phyloP scores from a whole-genome alignment of 2,329 filamentous ascomycete genomes.

The Phoma sp. region DNA sequence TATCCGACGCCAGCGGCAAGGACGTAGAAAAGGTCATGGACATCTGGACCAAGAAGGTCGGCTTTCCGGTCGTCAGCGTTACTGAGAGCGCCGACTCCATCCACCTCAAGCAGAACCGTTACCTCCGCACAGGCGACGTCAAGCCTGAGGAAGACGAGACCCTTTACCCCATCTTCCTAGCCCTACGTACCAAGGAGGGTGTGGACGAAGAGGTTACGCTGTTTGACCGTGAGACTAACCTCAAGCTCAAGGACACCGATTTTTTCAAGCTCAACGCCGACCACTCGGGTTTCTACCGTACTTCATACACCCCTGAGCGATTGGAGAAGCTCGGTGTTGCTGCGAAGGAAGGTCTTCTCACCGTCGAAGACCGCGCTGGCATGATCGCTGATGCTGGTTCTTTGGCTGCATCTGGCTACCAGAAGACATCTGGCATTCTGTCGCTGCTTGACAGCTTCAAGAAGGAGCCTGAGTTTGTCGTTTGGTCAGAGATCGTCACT shows the following conservation, averaged over 20 bases:
- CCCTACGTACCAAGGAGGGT: conserved; percentile 82
- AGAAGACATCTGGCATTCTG: conserved; percentile 88
- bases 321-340: conserved; percentile 87
- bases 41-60: conserved; percentile 96
- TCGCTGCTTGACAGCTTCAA: conserved; percentile 85
- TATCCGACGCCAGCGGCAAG: conserved; percentile 89
- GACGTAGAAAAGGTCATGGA: conserved; percentile 89
- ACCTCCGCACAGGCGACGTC: conserved; percentile 89
- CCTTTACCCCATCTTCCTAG: conserved; percentile 88
- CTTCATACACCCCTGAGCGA: conserved; percentile 82
- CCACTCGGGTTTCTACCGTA: conserved; percentile 91
- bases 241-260: conserved; percentile 78
- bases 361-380: conserved; percentile 88
- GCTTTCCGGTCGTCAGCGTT: conserved; percentile 88
- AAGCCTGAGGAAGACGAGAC: conserved; percentile 91
- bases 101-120: conserved; percentile 91
- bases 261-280: conserved; percentile 98
- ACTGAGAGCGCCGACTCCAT: conserved; percentile 77
- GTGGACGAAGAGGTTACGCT: conserved; percentile 79
- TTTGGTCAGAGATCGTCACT: conserved; percentile 90
- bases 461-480: conserved; percentile 83
- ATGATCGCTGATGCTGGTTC: conserved; percentile 92
- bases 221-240: conserved; percentile 73
- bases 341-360: conserved; percentile 79
- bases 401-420: conserved; percentile 86